Evolutionary conservation across 257 asterid species (phyloP).

Genomic region (Salvia splendens): DNA sequence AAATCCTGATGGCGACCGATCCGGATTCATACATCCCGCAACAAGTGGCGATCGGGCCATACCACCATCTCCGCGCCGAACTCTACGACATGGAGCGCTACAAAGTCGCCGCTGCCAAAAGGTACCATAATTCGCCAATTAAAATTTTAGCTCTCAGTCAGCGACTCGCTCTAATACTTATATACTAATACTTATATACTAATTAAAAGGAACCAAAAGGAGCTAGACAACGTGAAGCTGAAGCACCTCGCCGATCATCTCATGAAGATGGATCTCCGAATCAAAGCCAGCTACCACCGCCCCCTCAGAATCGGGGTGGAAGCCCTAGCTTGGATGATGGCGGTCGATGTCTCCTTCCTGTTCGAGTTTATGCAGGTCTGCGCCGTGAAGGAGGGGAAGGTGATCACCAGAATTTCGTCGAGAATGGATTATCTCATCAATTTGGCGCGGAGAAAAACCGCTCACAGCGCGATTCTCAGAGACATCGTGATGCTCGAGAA

Average conservation of each 20-base stretch:
- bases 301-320: constrained; percentile 41
- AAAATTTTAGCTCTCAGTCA: too few relatives aligned
- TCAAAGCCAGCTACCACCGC: constrained; percentile 54
- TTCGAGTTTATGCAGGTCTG: constrained; percentile 54
- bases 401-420: constrained; percentile 35
- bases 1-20: constrained; percentile 31
- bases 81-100: constrained; percentile 61
- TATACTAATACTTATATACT: too few relatives aligned
- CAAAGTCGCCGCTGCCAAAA: constrained; percentile 57
- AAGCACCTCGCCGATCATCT: constrained; percentile 41
- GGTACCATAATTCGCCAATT: constrained; percentile 31
- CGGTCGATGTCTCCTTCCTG: constrained; percentile 58
- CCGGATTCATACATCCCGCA: constrained; percentile 60
- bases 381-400: constrained; percentile 41
- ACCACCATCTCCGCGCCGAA: constrained; percentile 47
- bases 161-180: too few relatives aligned
- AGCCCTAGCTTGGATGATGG: constrained; percentile 72
- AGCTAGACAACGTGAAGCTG: constrained; percentile 35
- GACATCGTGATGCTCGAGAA: constrained; percentile 70
- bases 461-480: constrained; percentile 52
- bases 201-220: constrained; percentile 38
- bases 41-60: constrained; percentile 64
- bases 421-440: constrained; percentile 51
- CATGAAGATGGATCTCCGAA: constrained; percentile 32
- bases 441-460: constrained; percentile 43